These are phyloP conservation scores for Trichoderma reesei DNA, from an alignment of 495 filamentous ascomycete species.

Conservation along the genomic window DNA sequence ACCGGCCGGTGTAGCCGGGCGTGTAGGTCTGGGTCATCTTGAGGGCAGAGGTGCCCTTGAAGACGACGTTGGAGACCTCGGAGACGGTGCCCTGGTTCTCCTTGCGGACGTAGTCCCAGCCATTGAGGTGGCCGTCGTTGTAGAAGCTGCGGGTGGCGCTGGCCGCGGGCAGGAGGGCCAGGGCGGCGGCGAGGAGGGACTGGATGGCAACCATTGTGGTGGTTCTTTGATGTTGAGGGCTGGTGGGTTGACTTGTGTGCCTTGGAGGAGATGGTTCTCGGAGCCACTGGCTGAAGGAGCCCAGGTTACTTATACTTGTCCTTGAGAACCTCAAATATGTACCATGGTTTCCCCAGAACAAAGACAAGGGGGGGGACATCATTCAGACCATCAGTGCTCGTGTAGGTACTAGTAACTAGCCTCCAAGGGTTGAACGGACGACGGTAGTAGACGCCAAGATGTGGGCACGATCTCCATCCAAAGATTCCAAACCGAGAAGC, in stretches of 20 bases:
- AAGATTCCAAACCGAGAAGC: neutral
- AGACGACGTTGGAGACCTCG: constrained; percentile 37
- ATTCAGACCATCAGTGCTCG: too few relatives aligned
- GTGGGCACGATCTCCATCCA: neutral
- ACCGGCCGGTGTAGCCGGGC: constrained; percentile 37
- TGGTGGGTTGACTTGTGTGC: neutral
- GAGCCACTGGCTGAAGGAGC: neutral
- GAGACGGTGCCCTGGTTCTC: constrained; percentile 38
- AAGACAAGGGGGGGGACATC: neutral
- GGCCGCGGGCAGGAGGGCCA: constrained; percentile 11
- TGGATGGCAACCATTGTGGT: constrained; percentile 8
- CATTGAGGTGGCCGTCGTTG: constrained; percentile 40
- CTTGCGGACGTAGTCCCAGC: constrained; percentile 37
- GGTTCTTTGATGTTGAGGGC: neutral
- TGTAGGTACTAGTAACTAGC: too few relatives aligned
- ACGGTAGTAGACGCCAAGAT: neutral
- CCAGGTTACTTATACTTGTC: neutral
- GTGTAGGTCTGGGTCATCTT: constrained; percentile 45
- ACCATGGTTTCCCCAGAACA: neutral
- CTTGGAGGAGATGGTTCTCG: neutral
- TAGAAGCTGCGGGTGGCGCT: constrained; percentile 32
- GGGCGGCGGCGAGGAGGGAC: neutral
- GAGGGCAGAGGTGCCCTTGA: constrained; percentile 37
- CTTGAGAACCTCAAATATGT: too few relatives aligned
- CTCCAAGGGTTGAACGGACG: too few relatives aligned